Evolutionary conservation across 257 asterid genomes (phyloP), one percentile per base, ranked within the genome.

Genomic region (Solanum arcanum): DNA sequence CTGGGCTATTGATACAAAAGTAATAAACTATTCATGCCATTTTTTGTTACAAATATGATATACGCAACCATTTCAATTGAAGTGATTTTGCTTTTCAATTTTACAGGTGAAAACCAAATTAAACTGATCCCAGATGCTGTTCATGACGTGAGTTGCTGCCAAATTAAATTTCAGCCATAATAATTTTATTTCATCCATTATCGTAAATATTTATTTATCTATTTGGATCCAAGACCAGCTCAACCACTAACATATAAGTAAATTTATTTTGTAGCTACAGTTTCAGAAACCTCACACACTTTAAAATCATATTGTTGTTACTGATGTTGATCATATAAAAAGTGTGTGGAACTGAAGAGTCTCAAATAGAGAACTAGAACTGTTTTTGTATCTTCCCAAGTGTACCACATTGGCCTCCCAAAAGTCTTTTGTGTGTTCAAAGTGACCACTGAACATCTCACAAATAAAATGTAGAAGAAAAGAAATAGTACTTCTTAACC

Each of bases 91-190:
- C 64, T 41, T n/a, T 15, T 5, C 12, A 41, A 41, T 69, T 88
- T 15, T 37, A 83, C 83, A 42, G 98, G 95, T 93, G 74, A 90
- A 85, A 85, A 92, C 95, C 98, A 95, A 88, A 89, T 94, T n/a
- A 35, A 84, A 27, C 84, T 93, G 64, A 87, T 95, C 47, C 93
- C 96, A 6, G 89, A 92, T 5, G 94, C 94, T 37, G 91, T 93
- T 21, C 94, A 94, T 20, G 92, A 93, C 83, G 91, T 90, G 72
- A 91, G 94, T 88, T 88, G 60, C 83, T 76, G 10, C 60, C 37
- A 42, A 76, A 76, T 70, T 70, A 70, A 75, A 35, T 20, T 73
- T 39, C 27, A 42, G 35, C 83, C 6, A 23, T 69, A 21, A 7
- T 3, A 23, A n/a, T 44, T 77, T 42, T 25, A 2, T 12, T 76